Conservation (phyloP, 768 basidiomycete genomes). For the Boletellus ananas region DNA sequence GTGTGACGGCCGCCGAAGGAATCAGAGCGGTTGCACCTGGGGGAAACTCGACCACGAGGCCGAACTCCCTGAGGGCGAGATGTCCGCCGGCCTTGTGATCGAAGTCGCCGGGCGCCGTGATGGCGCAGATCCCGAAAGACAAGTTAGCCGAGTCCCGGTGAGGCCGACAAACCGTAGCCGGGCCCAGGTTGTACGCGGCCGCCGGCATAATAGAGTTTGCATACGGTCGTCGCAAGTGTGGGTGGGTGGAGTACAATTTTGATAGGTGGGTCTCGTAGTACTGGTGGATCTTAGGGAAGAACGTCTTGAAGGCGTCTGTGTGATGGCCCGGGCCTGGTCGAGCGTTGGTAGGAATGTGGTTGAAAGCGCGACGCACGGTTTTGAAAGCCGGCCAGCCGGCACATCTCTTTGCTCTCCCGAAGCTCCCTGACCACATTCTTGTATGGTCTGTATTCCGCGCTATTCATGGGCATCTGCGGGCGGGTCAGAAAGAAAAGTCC, state of each 20-base stretch:
- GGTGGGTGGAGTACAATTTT: rapidly evolving
- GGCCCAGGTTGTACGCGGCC: neutral
- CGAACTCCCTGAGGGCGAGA: neutral
- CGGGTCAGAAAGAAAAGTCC: neutral
- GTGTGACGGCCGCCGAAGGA: neutral
- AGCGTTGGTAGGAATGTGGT: too few relatives aligned
- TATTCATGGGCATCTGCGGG: neutral
- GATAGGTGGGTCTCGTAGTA: neutral
- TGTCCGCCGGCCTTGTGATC: neutral
- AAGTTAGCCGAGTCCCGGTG: conserved; percentile 4
- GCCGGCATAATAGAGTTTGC: neutral
- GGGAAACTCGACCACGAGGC: neutral
- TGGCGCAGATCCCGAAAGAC: conserved; percentile 1
- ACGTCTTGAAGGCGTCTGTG: neutral
- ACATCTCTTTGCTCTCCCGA: neutral
- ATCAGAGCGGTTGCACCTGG: neutral
- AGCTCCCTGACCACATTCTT: rapidly evolving
- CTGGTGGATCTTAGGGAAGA: neutral
- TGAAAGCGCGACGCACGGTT: neutral
- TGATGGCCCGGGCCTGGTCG: too few relatives aligned
- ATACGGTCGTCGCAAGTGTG: neutral
- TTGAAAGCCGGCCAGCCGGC: neutral
- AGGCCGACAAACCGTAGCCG: neutral
- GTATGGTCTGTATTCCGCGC: rapidly evolving
- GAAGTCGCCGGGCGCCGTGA: neutral